Evolutionary conservation across 352 stramenopile species (phyloP).

Genomic region (Phytophthora podocarpi): DNA sequence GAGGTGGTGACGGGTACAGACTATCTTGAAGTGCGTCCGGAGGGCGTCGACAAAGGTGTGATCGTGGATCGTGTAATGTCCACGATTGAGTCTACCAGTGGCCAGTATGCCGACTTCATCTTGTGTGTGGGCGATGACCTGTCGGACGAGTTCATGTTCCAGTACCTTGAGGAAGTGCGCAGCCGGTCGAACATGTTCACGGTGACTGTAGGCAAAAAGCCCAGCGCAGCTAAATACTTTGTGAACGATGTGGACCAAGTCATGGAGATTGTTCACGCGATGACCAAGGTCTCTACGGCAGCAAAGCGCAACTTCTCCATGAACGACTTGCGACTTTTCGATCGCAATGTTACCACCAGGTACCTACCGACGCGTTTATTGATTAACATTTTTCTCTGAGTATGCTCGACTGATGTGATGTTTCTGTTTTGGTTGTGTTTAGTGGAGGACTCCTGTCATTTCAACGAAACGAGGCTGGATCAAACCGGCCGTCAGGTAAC

Average conservation of each 20-base stretch:
- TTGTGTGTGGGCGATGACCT: conserved; percentile 98
- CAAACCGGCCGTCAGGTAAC: conserved; percentile 24
- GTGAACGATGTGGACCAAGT: conserved; percentile 98
- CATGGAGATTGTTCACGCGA: conserved; percentile 91
- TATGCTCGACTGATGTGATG: conserved; percentile 1
- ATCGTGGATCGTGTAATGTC: conserved; percentile 96
- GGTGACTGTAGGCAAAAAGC: conserved; percentile 98
- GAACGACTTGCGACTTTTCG: conserved; percentile 81
- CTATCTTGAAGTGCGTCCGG: conserved; percentile 95
- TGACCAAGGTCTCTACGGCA: conserved; percentile 86
- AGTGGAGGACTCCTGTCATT: conserved; percentile 38
- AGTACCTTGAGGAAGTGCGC: conserved; percentile 79
- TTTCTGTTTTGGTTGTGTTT: conserved; percentile 18
- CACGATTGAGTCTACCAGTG: conserved; percentile 80
- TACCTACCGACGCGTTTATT: conserved; percentile 29
- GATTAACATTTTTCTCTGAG: background rate
- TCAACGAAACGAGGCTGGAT: conserved; percentile 28
- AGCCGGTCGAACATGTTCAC: conserved; percentile 90
- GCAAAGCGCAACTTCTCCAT: conserved; percentile 87
- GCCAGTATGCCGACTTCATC: conserved; percentile 94
- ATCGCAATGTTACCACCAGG: conserved; percentile 54
- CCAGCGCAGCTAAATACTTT: conserved; percentile 97
- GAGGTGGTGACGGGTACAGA: conserved; percentile 92
- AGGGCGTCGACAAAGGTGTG: conserved; percentile 98
- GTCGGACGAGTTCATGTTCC: conserved; percentile 99